phyloP scores from a whole-genome alignment of 768 basidiomycete genomes.

The Xerocomus potaroensis region DNA sequence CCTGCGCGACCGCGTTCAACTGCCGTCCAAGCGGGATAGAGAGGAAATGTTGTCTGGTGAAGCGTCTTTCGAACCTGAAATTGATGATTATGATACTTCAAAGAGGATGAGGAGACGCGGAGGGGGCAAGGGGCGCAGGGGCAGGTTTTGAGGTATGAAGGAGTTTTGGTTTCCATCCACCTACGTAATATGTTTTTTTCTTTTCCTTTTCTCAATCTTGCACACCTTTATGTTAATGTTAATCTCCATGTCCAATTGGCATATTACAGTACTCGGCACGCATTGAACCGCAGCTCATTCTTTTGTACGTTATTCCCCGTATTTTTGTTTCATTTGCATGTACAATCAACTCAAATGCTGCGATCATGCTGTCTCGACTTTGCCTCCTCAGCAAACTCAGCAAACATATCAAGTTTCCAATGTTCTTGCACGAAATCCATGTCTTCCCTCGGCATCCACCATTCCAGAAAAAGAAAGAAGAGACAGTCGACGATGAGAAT shows the following conservation, averaged over 20 bases:
- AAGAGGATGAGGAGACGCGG: conserved; percentile 25
- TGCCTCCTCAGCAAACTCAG: conserved; percentile 12
- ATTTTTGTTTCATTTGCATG: conserved; percentile 9
- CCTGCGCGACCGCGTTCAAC: conserved; percentile 37
- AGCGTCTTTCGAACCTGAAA: conserved; percentile 8
- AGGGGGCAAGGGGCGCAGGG: conserved; percentile 18
- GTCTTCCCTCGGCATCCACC: conserved; percentile 72
- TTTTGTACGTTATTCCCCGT: conserved; percentile 19
- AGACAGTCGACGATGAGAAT: conserved; percentile 88
- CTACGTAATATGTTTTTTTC: not conserved
- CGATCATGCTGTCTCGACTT: not conserved
- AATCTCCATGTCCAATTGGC: not conserved
- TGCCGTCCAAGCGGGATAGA: conserved; percentile 30
- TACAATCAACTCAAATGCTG: not conserved
- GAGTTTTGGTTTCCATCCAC: not conserved
- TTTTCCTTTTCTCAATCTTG: not conserved
- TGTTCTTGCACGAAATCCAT: conserved; percentile 69
- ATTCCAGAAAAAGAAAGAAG: conserved; percentile 82
- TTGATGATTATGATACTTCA: conserved; percentile 20
- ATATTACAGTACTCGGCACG: conserved; percentile 2
- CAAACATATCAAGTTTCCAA: conserved; percentile 46
- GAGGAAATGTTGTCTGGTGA: conserved; percentile 26
- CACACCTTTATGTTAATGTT: not conserved
- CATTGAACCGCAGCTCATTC: conserved; percentile 4
- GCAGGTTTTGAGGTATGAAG: conserved; percentile 11